Evolutionary conservation across 768 basidiomycete species (phyloP).

Genomic region (Tylopilus rubrobrunneus): DNA sequence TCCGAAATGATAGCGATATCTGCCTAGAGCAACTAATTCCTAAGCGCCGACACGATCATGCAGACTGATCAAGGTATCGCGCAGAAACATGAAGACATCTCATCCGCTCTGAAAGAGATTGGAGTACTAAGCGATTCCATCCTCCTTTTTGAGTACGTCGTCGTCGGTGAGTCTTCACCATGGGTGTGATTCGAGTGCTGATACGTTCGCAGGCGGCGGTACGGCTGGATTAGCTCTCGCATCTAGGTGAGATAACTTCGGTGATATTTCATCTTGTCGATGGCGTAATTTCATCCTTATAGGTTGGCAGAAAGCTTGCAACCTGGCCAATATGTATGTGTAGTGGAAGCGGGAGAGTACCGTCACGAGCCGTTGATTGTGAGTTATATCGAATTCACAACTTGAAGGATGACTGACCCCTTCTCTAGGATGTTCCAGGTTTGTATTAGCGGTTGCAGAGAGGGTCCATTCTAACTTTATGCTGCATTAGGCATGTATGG

Average conservation of each 20-base stretch:
- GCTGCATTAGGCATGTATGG: slow-evolving; percentile 5
- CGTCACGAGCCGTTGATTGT: slow-evolving; percentile 11
- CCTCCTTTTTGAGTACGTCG: slow-evolving; percentile 9
- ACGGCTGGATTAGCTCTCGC: slow-evolving; percentile 16
- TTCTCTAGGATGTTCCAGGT: slow-evolving; percentile 17
- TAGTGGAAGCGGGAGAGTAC: slow-evolving; percentile 16
- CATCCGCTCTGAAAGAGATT: background rate
- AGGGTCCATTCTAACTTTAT: background rate
- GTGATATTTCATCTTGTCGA: background rate
- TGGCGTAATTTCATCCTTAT: background rate
- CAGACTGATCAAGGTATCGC: background rate
- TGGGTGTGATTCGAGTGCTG: background rate
- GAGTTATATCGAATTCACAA: background rate
- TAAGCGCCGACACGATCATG: background rate
- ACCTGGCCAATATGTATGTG: slow-evolving; percentile 14
- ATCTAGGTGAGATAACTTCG: slow-evolving; percentile 3
- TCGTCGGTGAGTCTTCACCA: slow-evolving; percentile 6
- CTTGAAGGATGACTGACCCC: background rate
- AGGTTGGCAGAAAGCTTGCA: slow-evolving; percentile 14
- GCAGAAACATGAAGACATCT: background rate
- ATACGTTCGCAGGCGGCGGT: slow-evolving; percentile 12
- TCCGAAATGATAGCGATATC: background rate
- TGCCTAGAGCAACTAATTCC: background rate
- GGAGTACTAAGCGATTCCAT: background rate
- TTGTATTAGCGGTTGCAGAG: background rate